phyloP scores from a whole-genome alignment of 331 rosid species.

The Quercus phellos region DNA sequence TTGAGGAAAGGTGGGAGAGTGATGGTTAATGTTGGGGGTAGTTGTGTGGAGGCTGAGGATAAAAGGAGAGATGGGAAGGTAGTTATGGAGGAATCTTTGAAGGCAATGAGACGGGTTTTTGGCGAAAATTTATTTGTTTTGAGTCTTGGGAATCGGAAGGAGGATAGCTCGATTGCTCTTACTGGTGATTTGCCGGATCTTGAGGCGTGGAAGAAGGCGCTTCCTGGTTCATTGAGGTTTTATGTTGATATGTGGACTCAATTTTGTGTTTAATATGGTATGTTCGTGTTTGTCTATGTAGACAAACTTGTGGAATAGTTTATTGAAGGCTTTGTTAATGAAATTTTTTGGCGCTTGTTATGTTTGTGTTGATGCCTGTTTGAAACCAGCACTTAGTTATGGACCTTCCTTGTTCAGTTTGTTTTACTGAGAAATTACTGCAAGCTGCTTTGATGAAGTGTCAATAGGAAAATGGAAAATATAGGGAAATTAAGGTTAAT shows the following conservation, averaged over 20 bases:
- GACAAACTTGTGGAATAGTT: background rate
- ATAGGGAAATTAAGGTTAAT: too few species aligned
- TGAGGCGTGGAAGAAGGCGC: slow-evolving; percentile 51
- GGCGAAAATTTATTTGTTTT: slow-evolving; percentile 45
- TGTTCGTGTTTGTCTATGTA: background rate
- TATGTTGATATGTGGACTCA: background rate
- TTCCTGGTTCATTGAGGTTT: slow-evolving; percentile 31
- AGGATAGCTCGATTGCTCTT: slow-evolving; percentile 81
- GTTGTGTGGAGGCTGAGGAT: slow-evolving; percentile 87
- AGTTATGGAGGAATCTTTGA: slow-evolving; percentile 61
- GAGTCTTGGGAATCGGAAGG: slow-evolving; percentile 56
- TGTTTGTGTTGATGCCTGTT: slow-evolving; percentile 34
- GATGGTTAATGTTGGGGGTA: slow-evolving; percentile 94
- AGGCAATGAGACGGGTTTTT: slow-evolving; percentile 60
- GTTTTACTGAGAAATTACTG: too few species aligned
- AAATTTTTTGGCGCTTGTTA: background rate
- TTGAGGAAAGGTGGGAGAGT: slow-evolving; percentile 83
- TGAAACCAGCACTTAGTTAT: background rate
- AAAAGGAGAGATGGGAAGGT: slow-evolving; percentile 49
- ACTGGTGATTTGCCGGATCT: slow-evolving; percentile 62
- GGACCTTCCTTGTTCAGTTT: too few species aligned
- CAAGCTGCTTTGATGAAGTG: too few species aligned
- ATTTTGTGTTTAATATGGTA: background rate
- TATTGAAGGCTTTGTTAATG: background rate
- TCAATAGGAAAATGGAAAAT: too few species aligned